Percentiles rank a stretch among this genome's conserved stretches.
phyloP scores from a whole-genome alignment of 179 eudicot genomes.

The Patellifolia procumbens region DNA sequence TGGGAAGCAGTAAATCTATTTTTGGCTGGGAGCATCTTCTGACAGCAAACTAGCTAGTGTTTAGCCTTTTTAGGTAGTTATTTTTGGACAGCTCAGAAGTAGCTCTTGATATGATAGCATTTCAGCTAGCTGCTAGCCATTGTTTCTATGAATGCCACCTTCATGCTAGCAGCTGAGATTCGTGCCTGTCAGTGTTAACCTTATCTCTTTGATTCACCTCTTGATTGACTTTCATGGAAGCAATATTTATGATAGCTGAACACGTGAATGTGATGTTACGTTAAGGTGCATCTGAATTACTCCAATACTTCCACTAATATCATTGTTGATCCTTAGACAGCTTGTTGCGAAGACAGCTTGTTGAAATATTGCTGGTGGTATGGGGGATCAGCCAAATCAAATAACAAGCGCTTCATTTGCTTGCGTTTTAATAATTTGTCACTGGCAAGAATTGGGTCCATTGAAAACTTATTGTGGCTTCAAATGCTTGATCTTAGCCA shows the following conservation, averaged over 20 bases:
- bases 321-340: conserved; percentile 41
- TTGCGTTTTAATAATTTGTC: conserved; percentile 37
- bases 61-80: neutral
- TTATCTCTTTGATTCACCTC: neutral
- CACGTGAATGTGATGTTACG: neutral
- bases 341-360: conserved; percentile 33
- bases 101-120: neutral
- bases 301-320: neutral
- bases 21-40: conserved; percentile 2
- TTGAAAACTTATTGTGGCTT: conserved; percentile 46
- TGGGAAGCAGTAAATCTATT: neutral
- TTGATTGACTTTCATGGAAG: neutral
- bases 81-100: neutral
- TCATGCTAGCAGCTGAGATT: neutral
- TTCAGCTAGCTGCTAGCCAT: neutral
- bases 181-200: neutral
- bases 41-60: neutral
- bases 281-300: neutral
- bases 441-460: conserved; percentile 36
- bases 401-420: conserved; percentile 21
- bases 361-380: conserved; percentile 39
- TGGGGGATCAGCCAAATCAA: conserved; percentile 11
- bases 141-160: neutral
- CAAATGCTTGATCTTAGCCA: conserved; percentile 52
- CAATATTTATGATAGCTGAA: neutral